Conservation (phyloP, 139 green algal genomes). For the Closterium sp. region DNA sequence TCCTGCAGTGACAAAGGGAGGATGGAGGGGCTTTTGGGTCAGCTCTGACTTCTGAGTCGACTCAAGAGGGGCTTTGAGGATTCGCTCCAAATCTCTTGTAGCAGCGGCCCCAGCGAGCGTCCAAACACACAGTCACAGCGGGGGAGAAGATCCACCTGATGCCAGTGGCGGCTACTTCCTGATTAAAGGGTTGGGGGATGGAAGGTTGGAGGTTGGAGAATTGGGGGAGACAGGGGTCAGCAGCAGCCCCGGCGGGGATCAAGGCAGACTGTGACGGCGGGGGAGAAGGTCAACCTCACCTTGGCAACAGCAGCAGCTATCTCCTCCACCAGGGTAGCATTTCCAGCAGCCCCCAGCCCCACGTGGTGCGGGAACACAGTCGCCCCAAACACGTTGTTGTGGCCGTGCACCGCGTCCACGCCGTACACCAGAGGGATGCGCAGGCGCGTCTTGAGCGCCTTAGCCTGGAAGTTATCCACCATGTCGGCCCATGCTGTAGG, state of each 20-base stretch:
- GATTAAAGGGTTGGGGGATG: background rate
- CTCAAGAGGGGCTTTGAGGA: too few species aligned
- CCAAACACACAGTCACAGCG: slow-evolving; percentile 10
- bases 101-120: slow-evolving; percentile 34
- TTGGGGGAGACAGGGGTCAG: background rate
- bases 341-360: background rate
- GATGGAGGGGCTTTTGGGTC: too few species aligned
- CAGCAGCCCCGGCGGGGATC: too few species aligned
- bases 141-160: slow-evolving; percentile 32
- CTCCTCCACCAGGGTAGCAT: background rate
- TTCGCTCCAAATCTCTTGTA: slow-evolving; percentile 30
- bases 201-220: background rate
- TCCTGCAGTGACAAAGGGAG: background rate
- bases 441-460: background rate
- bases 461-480: background rate
- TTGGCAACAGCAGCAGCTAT: background rate
- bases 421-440: slow-evolving; percentile 9
- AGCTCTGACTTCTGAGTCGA: too few species aligned
- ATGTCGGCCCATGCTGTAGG: slow-evolving; percentile 15
- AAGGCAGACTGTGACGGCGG: too few species aligned
- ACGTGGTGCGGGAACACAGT: slow-evolving; percentile 23
- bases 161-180: slow-evolving; percentile 21
- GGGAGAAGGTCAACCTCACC: background rate
- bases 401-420: slow-evolving; percentile 12
- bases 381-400: background rate